Evolutionary conservation across 1,139 yeast genomes (phyloP).

Genomic region (Geotrichum aggregatum): DNA sequence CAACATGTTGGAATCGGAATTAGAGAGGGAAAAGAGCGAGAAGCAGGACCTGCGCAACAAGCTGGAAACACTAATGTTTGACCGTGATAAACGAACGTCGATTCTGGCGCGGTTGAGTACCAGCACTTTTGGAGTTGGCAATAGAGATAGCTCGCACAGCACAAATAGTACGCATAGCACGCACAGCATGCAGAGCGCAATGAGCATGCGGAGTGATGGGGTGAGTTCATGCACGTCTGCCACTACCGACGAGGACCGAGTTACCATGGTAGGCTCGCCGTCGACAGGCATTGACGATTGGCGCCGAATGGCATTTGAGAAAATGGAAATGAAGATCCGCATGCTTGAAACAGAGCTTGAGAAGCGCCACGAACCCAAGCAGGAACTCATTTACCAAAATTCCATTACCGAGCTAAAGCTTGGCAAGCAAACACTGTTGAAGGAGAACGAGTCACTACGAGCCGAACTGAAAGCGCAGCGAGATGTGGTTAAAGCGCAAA

Average conservation of each 20-base stretch:
- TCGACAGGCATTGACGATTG: not conserved
- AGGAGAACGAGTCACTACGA: not conserved
- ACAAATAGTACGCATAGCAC: not conserved
- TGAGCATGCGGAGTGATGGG: constrained; percentile 1
- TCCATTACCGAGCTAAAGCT: constrained; percentile 1
- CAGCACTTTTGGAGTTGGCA: not conserved
- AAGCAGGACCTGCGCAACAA: constrained; percentile 24
- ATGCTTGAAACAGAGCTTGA: not conserved
- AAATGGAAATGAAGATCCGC: not conserved
- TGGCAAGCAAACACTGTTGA: not conserved
- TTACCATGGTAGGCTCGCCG: not conserved
- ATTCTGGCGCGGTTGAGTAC: not conserved
- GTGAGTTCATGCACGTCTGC: constrained; percentile 2
- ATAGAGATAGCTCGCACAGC: not conserved
- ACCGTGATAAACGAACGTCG: not conserved
- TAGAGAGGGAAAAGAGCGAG: constrained; percentile 28
- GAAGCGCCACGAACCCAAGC: not conserved
- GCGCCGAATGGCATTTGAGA: not conserved
- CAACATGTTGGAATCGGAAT: constrained; percentile 26
- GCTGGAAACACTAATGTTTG: constrained; percentile 5
- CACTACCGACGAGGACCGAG: not conserved
- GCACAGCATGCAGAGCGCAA: not conserved
- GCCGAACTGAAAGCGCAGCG: not conserved
- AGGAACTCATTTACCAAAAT: not conserved
- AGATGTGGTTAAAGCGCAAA: not conserved